Evolutionary conservation across 495 filamentous ascomycete species (phyloP).

Genomic region (Penicillium manginii): DNA sequence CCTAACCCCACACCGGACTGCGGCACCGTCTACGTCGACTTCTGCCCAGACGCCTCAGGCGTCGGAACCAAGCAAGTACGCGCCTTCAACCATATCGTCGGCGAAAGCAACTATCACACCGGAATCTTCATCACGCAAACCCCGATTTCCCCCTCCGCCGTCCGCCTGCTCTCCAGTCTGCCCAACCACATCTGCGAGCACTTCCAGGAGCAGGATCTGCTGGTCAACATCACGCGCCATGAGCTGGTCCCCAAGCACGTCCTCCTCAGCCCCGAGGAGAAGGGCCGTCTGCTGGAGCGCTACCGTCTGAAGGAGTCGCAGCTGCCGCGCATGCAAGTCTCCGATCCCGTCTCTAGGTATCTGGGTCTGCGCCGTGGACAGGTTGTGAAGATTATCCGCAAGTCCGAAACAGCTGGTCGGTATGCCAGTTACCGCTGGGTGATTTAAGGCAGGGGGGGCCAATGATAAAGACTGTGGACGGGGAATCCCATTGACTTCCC

Average conservation of each 20-base stretch:
- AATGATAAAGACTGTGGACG: too few relatives aligned
- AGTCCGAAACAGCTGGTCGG: conserved; percentile 63
- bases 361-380: conserved; percentile 89
- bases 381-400: conserved; percentile 97
- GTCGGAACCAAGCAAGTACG: conserved; percentile 93
- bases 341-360: conserved; percentile 91
- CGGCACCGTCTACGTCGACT: conserved; percentile 92
- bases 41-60: conserved; percentile 67
- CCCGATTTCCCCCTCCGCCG: conserved; percentile 79
- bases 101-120: conserved; percentile 76
- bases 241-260: conserved; percentile 95
- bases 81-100: conserved; percentile 79
- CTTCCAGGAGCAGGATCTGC: conserved; percentile 91
- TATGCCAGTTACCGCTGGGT: conserved; percentile 69
- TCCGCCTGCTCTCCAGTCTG: conserved; percentile 71
- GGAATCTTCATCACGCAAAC: conserved; percentile 85
- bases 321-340: conserved; percentile 85
- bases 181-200: conserved; percentile 82
- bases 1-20: conserved; percentile 70
- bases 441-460: conserved; percentile 43
- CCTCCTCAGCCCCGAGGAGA: conserved; percentile 87
- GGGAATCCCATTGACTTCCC: too few relatives aligned
- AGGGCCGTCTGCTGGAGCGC: conserved; percentile 75
- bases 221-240: conserved; percentile 98
- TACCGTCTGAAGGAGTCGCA: conserved; percentile 98